A percentile compares a stretch with the other conserved stretches of the same genome.
Conservation (phyloP, 1,139 yeast species). For the Chernovozyma aurita region DNA sequence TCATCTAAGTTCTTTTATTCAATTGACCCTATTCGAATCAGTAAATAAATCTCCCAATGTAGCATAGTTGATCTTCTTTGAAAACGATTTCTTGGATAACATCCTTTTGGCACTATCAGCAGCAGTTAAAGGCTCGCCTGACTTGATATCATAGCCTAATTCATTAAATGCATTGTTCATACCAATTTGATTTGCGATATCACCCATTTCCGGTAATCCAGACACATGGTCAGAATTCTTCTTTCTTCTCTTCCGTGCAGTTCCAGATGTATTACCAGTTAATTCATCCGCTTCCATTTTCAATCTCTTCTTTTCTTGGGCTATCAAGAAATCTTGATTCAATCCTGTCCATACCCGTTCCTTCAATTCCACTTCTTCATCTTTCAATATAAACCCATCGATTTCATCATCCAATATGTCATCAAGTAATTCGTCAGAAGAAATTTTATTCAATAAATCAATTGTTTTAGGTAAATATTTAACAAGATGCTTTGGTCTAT, state of each 20-base stretch:
- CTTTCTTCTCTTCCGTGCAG: constrained; percentile 35
- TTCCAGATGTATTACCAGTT: constrained; percentile 65
- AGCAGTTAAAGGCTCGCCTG: constrained; percentile 49
- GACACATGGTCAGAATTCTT: constrained; percentile 8
- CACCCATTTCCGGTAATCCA: constrained; percentile 14
- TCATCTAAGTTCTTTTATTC: too few relatives aligned
- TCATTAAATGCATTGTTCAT: constrained; percentile 34
- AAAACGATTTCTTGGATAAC: constrained; percentile 65
- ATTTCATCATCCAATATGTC: constrained; percentile 85
- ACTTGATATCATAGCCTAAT: constrained; percentile 37
- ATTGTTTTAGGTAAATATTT: constrained; percentile 51
- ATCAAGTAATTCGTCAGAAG: constrained; percentile 59
- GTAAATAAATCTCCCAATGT: constrained; percentile 64
- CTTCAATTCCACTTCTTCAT: constrained; percentile 64
- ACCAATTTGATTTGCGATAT: constrained; percentile 25
- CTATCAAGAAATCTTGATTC: constrained; percentile 79
- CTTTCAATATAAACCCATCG: constrained; percentile 52
- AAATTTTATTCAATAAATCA: constrained; percentile 47
- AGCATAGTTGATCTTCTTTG: constrained; percentile 83
- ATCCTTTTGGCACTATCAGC: constrained; percentile 73
- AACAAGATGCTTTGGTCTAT: constrained; percentile 53
- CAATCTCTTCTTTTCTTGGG: constrained; percentile 79
- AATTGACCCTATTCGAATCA: not conserved
- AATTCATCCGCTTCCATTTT: constrained; percentile 83
- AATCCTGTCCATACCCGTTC: constrained; percentile 85